phyloP scores from a whole-genome alignment of 2,329 filamentous ascomycete genomes.

The Blastomyces emzantsi region DNA sequence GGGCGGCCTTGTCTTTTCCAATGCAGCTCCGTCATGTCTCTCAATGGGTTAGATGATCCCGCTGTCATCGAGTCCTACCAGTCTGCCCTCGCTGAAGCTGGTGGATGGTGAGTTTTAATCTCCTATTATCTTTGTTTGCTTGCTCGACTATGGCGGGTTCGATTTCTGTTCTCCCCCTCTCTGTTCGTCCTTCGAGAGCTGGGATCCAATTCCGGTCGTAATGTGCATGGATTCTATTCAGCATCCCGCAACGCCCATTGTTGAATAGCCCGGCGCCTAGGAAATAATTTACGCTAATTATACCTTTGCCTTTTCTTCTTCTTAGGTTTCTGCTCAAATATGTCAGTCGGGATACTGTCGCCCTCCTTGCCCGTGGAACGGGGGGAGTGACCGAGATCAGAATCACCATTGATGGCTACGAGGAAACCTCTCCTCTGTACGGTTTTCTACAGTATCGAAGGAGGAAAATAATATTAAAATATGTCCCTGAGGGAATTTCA shows the following conservation, averaged over 20 bases:
- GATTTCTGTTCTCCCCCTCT: neutral
- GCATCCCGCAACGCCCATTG: constrained; percentile 5
- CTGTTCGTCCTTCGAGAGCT: neutral
- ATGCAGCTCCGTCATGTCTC: constrained; percentile 57
- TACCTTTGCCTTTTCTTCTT: constrained; percentile 9
- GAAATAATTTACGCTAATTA: constrained; percentile 5
- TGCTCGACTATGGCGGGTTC: neutral
- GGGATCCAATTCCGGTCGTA: neutral
- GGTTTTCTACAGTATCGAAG: constrained; percentile 85
- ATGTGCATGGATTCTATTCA: neutral
- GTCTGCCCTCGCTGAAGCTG: constrained; percentile 66
- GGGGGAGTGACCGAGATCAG: constrained; percentile 80
- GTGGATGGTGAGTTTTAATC: constrained; percentile 70
- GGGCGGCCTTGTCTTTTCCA: constrained; percentile 12
- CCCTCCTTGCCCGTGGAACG: constrained; percentile 64
- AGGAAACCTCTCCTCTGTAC: constrained; percentile 80
- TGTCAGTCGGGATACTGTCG: constrained; percentile 75
- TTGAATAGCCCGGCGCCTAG: neutral
- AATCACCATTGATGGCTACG: constrained; percentile 65
- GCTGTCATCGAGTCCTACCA: constrained; percentile 79
- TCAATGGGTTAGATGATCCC: constrained; percentile 83
- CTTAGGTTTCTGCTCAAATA: constrained; percentile 92
- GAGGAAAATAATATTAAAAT: constrained; percentile 85
- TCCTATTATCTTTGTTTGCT: neutral
- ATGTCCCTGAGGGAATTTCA: constrained; percentile 82